These are phyloP conservation scores for Trichosporon coremiiforme DNA, from an alignment of 1,284 basidiomycete species.

Conservation along the genomic window DNA sequence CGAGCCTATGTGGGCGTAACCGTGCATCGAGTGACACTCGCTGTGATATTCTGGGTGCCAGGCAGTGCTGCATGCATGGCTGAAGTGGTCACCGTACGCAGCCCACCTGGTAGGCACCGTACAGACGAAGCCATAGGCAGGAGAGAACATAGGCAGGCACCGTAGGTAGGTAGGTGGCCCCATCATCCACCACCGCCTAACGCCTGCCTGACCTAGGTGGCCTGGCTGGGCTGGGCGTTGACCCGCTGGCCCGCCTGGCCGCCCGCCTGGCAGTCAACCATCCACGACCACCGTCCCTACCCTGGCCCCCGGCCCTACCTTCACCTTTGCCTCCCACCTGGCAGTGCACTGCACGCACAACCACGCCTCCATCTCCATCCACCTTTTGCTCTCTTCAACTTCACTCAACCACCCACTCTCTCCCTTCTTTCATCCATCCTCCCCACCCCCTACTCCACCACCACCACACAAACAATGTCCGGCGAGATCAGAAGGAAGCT, in stretches of 20 bases:
- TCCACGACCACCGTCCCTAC: constrained; percentile 5
- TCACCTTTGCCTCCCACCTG: neutral
- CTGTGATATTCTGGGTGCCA: neutral
- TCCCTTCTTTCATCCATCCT: constrained; percentile 4
- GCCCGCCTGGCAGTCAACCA: neutral
- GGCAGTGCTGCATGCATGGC: neutral
- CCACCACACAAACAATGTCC: constrained; percentile 41
- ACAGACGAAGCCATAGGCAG: neutral
- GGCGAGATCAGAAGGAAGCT: constrained; percentile 58
- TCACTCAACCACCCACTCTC: constrained; percentile 15
- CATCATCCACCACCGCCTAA: neutral
- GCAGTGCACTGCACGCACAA: neutral
- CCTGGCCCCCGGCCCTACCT: neutral
- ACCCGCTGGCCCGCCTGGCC: neutral
- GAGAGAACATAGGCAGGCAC: neutral
- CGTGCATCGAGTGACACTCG: neutral
- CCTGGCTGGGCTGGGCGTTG: neutral
- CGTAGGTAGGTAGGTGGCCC: neutral
- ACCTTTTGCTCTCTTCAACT: constrained; percentile 13
- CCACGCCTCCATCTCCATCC: constrained; percentile 14
- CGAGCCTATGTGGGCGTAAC: neutral
- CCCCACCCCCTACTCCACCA: constrained; percentile 13
- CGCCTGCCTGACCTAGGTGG: neutral
- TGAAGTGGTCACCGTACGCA: neutral
- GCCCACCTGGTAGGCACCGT: neutral